A percentile compares a stretch with the other conserved stretches of the same genome.
Evolutionary conservation across 2,329 filamentous ascomycete genomes (phyloP).

Genomic region (Emmonsia crescens): DNA sequence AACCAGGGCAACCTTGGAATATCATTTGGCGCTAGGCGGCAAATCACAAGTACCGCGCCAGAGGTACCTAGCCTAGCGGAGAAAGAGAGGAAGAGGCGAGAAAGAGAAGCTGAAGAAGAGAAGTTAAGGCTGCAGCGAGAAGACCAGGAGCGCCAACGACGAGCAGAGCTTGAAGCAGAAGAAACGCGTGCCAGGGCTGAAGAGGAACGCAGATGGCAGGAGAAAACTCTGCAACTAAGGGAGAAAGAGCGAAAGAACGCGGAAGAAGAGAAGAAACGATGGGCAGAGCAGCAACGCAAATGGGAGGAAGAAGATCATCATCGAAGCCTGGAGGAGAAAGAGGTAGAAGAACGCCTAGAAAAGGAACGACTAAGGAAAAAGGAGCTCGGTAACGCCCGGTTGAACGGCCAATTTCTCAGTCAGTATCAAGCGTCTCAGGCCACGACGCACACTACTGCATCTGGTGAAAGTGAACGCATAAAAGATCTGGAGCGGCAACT

Average conservation of each 20-base stretch:
- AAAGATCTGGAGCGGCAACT: conserved; percentile 68
- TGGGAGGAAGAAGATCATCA: conserved; percentile 70
- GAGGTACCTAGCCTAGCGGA: conserved; percentile 70
- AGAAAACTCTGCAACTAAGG: conserved; percentile 38
- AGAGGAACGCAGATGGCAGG: conserved; percentile 38
- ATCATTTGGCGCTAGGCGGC: conserved; percentile 77
- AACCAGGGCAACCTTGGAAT: conserved; percentile 94
- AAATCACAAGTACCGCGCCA: conserved; percentile 79
- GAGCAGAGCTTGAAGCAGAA: conserved; percentile 40
- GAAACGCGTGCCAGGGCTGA: conserved; percentile 35
- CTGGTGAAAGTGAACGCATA: conserved; percentile 56
- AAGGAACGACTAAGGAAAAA: conserved; percentile 55
- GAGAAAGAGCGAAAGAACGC: conserved; percentile 38
- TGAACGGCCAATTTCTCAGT: conserved; percentile 75
- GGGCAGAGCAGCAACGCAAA: conserved; percentile 47
- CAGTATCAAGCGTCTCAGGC: conserved; percentile 70
- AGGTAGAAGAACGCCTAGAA: conserved; percentile 55
- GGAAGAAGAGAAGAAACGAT: conserved; percentile 37
- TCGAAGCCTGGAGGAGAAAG: conserved; percentile 60
- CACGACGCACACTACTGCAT: conserved; percentile 33
- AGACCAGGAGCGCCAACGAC: conserved; percentile 40
- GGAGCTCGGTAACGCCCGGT: conserved; percentile 51
- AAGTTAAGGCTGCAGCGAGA: conserved; percentile 40
- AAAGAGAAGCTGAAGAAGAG: conserved; percentile 47
- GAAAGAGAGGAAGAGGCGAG: conserved; percentile 60